Percentiles rank a stretch among this genome's conserved stretches.
Conservation (phyloP, 2,329 filamentous ascomycete species). For the Neofusicoccum cordaticola region DNA sequence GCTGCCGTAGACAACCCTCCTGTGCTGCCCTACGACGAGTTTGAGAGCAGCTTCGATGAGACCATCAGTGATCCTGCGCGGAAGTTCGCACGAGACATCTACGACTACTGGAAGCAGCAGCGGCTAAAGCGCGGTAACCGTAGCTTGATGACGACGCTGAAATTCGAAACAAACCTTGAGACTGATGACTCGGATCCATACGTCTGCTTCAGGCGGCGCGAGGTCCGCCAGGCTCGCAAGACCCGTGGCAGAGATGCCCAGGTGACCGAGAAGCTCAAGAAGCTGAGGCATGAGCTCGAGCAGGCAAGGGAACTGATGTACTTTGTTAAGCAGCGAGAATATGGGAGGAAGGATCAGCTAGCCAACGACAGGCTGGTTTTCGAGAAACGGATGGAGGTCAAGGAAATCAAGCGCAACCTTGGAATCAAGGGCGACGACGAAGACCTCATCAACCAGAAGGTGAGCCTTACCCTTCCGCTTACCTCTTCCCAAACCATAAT, state of each 20-base stretch:
- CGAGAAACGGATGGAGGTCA: constrained; percentile 75
- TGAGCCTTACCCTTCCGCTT: constrained; percentile 43
- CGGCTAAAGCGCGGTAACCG: constrained; percentile 67
- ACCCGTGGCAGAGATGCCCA: constrained; percentile 91
- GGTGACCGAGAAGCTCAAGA: constrained; percentile 90
- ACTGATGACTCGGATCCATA: constrained; percentile 96
- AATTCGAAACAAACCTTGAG: constrained; percentile 91
- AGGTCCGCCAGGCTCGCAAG: constrained; percentile 91
- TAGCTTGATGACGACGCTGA: constrained; percentile 73
- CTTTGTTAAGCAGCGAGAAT: constrained; percentile 75
- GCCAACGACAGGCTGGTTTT: constrained; percentile 75
- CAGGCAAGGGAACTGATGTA: constrained; percentile 78
- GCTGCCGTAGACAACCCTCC: constrained; percentile 86
- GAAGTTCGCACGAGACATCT: constrained; percentile 71
- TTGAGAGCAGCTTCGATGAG: constrained; percentile 64
- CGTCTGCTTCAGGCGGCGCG: constrained; percentile 93
- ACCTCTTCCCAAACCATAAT: background rate
- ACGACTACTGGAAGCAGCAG: constrained; percentile 82
- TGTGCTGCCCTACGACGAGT: constrained; percentile 57
- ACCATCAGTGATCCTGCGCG: constrained; percentile 54
- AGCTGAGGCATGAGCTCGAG: constrained; percentile 85
- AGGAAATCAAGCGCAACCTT: constrained; percentile 83
- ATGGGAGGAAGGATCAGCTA: constrained; percentile 74
- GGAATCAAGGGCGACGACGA: constrained; percentile 92
- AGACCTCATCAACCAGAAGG: constrained; percentile 86